Evolutionary conservation across 108 stramenopile species (phyloP), one percentile per base, ranked within the genome.

Genomic region (Conticribra guillardii): DNA sequence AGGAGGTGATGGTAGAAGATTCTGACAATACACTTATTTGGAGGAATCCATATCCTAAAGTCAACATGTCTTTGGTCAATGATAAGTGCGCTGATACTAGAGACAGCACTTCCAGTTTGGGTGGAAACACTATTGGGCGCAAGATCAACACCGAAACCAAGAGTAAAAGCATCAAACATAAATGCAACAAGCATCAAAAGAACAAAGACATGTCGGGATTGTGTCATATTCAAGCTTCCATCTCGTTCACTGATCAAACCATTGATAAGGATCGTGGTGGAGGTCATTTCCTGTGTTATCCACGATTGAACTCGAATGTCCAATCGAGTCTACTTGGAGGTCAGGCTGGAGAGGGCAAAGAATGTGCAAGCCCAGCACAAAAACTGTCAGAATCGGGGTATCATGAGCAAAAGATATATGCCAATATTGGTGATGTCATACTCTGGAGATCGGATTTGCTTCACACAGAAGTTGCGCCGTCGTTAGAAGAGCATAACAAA

Each of bases 391-490:
- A 67, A 2, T 27, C 60, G 55, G 74, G 74, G 32, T 62, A 74
- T 51, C 15, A 31, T 22, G 67, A 69, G 22, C 30, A 76, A 46
- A 64, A 64, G 24, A 69, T 84, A 27, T 72, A 81, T 53, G 67
- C 71, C 1, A 65, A 71, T 53, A 54, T 37, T n/a, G 89, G 89
- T 21, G 86, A 90, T 56, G 86, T 90, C 4, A 67, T 90, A 18
- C 49, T 90, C n/a, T 90, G 83, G 82, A 76, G 83, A 15, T 86
- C 85, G 4, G 87, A 88, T 67, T 54, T 82, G 60, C 71, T 84
- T 2, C 74, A 75, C 44, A 67, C 74, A 21, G 74, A 30, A 15
- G 68, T 75, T 4, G 68, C 74, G 9, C 74, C 74, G 18, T 41
- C 74, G 16, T 29, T 61, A 37, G 52, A 18, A 15, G 4, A 50